phyloP scores from a whole-genome alignment of 2,329 filamentous ascomycete genomes.

The Geosmithia flava region DNA sequence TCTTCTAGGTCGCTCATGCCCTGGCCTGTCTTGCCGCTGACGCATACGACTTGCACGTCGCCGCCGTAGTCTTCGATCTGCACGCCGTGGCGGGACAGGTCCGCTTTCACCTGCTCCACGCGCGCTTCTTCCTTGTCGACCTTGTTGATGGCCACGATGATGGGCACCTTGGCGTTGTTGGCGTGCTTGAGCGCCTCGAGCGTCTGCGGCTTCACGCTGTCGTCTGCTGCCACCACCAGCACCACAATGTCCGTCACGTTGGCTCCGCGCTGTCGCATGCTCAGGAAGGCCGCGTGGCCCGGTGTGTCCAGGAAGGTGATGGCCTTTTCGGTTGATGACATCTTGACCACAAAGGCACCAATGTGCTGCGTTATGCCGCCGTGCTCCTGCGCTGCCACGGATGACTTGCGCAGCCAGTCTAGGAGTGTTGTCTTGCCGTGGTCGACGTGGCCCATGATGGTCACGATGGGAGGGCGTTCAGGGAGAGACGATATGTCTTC shows the following conservation, averaged over 20 bases:
- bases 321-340: slow-evolving; percentile 65
- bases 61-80: slow-evolving; percentile 93
- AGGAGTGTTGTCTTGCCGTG: slow-evolving; percentile 96
- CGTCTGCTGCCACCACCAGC: slow-evolving; percentile 89
- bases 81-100: slow-evolving; percentile 71
- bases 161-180: slow-evolving; percentile 72
- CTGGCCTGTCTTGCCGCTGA: slow-evolving; percentile 86
- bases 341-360: slow-evolving; percentile 84
- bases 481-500: slow-evolving; percentile 60
- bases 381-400: slow-evolving; percentile 80
- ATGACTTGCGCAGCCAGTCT: slow-evolving; percentile 87
- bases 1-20: slow-evolving; percentile 92
- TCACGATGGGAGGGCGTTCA: slow-evolving; percentile 78
- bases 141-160: slow-evolving; percentile 97
- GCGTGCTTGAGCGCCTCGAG: slow-evolving; percentile 94
- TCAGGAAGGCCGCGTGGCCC: slow-evolving; percentile 88
- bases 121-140: slow-evolving; percentile 79
- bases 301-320: slow-evolving; percentile 98
- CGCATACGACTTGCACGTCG: slow-evolving; percentile 81
- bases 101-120: slow-evolving; percentile 74
- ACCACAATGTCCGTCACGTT: slow-evolving; percentile 96
- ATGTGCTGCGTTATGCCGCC: slow-evolving; percentile 98
- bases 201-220: slow-evolving; percentile 95
- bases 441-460: slow-evolving; percentile 98
- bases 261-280: slow-evolving; percentile 90